A percentile compares a stretch with the other conserved stretches of the same genome.
Evolutionary conservation across 2,329 filamentous ascomycete species (phyloP).

Genomic region (Colletotrichum caudatum): DNA sequence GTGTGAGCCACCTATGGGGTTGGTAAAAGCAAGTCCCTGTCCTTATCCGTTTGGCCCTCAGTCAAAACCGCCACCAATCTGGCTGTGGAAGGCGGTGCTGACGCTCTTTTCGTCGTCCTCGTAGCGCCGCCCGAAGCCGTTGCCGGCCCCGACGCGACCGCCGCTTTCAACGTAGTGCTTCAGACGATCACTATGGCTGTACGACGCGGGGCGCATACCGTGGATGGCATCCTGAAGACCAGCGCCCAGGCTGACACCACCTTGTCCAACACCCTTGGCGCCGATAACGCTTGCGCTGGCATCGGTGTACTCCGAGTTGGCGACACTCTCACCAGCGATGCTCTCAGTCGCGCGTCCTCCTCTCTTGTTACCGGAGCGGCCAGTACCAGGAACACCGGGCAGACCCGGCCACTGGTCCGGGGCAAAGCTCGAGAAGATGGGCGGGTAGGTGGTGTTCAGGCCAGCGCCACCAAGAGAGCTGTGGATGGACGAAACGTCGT

Average conservation of each 20-base stretch:
- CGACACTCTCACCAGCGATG: conserved; percentile 90
- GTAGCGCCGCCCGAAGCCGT: conserved; percentile 69
- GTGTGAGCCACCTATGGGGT: conserved; percentile 33
- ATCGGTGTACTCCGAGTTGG: conserved; percentile 91
- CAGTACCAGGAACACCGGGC: conserved; percentile 68
- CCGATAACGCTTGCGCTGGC: conserved; percentile 82
- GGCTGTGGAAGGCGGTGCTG: conserved; percentile 96
- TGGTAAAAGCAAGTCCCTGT: conserved; percentile 38
- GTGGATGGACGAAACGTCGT: conserved; percentile 96
- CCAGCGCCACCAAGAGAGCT: conserved; percentile 89
- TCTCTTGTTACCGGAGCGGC: conserved; percentile 74
- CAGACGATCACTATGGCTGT: conserved; percentile 88
- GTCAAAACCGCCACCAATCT: conserved; percentile 77
- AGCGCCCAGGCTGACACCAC: conserved; percentile 86
- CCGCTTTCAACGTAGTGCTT: conserved; percentile 94
- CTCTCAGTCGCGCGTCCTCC: conserved; percentile 79
- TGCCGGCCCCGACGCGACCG: conserved; percentile 74
- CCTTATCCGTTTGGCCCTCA: conserved; percentile 51
- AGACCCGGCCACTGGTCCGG: conserved; percentile 90
- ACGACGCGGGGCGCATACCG: conserved; percentile 70
- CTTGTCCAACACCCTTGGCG: conserved; percentile 81
- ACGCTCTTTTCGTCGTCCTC: conserved; percentile 97
- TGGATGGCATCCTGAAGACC: conserved; percentile 82
- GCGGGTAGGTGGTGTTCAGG: conserved; percentile 85
- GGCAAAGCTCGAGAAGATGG: conserved; percentile 95